Percentiles rank a stretch among this genome's conserved stretches.
Evolutionary conservation across 2,329 filamentous ascomycete genomes (phyloP).

Genomic region (Rhinocladiella similis): DNA sequence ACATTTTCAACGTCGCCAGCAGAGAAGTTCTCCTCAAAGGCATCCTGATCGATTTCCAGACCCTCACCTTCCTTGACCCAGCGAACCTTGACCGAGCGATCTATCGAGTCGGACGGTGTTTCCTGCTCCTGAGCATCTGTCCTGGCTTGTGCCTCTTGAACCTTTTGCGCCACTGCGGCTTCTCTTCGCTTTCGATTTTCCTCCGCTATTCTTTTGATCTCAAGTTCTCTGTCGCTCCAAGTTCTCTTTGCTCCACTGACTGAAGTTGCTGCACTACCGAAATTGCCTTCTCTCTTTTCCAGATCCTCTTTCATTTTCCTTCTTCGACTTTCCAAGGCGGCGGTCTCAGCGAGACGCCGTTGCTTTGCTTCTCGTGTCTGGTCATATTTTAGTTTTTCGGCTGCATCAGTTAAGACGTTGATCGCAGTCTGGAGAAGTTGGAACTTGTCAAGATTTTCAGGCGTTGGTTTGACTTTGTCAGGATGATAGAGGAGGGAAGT

Average conservation of each 20-base stretch:
- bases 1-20: conserved; percentile 60
- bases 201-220: conserved; percentile 55
- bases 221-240: conserved; percentile 53
- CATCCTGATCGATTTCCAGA: conserved; percentile 49
- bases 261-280: conserved; percentile 25
- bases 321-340: conserved; percentile 70
- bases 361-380: conserved; percentile 69
- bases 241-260: conserved; percentile 59
- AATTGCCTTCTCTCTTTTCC: conserved; percentile 63
- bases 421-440: conserved; percentile 83
- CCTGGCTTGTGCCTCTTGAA: conserved; percentile 38
- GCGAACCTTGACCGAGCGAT: conserved; percentile 59
- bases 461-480: conserved; percentile 76
- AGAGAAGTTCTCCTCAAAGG: conserved; percentile 49
- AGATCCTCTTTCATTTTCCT: conserved; percentile 82
- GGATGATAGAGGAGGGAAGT: conserved; percentile 89
- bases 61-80: conserved; percentile 53
- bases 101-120: conserved; percentile 36
- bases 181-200: conserved; percentile 52
- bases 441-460: conserved; percentile 73
- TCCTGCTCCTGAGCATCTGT: conserved; percentile 35
- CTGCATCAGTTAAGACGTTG: conserved; percentile 73
- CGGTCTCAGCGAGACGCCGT: conserved; percentile 69
- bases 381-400: conserved; percentile 75
- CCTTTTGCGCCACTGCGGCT: conserved; percentile 47